Evolutionary conservation across 2,329 filamentous ascomycete species (phyloP), one percentile per base, ranked within the genome.

Genomic region (Talaromyces sp.): DNA sequence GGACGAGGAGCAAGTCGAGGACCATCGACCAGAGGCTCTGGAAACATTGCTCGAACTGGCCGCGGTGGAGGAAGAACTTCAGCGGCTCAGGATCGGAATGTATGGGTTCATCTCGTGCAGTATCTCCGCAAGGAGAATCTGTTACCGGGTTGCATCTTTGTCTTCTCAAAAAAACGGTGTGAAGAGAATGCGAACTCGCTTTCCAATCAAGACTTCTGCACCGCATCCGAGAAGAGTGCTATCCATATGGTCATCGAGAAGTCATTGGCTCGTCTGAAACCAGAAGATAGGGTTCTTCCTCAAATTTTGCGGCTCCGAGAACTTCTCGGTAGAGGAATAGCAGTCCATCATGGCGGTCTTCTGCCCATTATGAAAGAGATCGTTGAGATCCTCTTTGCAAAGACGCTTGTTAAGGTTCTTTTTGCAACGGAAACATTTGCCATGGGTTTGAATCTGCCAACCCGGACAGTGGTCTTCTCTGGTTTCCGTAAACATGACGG

Each of bases 401-500:
- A 91, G 75, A 96, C 93, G 0, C 80, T 99, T 60, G 95, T 99
- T 62, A 99, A 99, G 76, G 90, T 99, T 3, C 84, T 99, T 2
- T 99, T 99, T 71, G 95, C 95, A 0, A 99, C 95, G 0, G 95
- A 99, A 75, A 99, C 95, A 0, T 99, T 99, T 75, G 95, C 95
- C 40, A 99, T 99, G 93, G 95, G 95, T 31, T 83, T 99, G 34
- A 99, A 99, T 72, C 79, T 99, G 61, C 95, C 95, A 0, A 99
- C 95, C 0, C 86, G 95, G 66, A 99, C 95, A 0, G 95, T 99
- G 0, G 94, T 98, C 1, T 99, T 99, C 75, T 98, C 95, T 10
- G 95, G 95, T 9, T 96, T 95, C 76, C 87, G 95, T 57, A 99
- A 99, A 74, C 94, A 97, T 67, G 95, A 99, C 71, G 95, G 95